Base-by-base conservation (phyloP, 768 basidiomycete species). In the Lentinula aciculospora region DNA sequence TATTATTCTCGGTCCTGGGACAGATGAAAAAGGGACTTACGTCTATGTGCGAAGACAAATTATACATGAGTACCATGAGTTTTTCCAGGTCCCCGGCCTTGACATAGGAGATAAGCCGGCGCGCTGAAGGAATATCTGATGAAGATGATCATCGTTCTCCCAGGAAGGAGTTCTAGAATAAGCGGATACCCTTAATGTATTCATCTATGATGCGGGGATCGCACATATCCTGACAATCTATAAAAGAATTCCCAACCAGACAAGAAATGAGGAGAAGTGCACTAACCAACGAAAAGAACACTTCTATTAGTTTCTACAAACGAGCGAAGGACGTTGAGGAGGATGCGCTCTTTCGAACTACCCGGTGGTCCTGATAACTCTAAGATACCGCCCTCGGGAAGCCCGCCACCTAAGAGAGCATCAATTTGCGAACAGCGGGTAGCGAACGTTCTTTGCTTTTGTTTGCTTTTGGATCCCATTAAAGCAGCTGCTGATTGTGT, bases 341-440 rank as follows among this genome's bases (percentile, higher is more conserved):
- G 80, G 7, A 89, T 61, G 12, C 63, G 65, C 58, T 86, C 85
- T 61, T 88, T 91, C 9, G 81, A 79, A 37, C 81, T 78, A 48
- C 89, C 89, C 0, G 89, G 89, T 45, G 88, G 86, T 0, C 89
- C 89, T 29, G 87, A 87, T 62, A 92, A 72, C 70, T 92, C 89
- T 19, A 91, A 74, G 60, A 89, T 75, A 61, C 80, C 75, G 7
- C 86, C 85, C 57, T 75, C 76, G 55, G 72, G 69, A 45, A 92
- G 68, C 15, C 89, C 89, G 45, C 86, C 86, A 31, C 74, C 78
- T 4, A 92, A 75, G 2, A 90, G 66, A 17, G 71, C 71, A 62
- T 91, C 85, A 28, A 88, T 69, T 12, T 81, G 74, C 3, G 67
- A 56, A 64, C 78, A 84, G 5, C 66, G 65, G 0, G 83, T 83